Percentiles rank a stretch among this genome's conserved stretches.
Conservation (phyloP, 2,329 filamentous ascomycete genomes). For the Lecanicillium sp. region DNA sequence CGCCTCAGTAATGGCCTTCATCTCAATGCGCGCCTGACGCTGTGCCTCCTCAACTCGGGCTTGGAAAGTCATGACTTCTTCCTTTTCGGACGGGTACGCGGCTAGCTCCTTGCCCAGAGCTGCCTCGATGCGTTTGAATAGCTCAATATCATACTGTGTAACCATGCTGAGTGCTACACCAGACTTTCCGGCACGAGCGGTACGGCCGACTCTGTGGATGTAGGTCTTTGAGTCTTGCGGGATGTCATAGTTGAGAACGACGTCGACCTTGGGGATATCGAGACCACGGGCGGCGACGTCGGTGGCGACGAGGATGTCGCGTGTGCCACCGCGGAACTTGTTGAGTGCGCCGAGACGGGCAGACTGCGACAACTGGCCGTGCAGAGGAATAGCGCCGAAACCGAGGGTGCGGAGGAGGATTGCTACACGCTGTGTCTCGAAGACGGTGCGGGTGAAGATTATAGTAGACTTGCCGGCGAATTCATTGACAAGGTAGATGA, state of each 20-base stretch:
- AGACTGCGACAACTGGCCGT: conserved; percentile 85
- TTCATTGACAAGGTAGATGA: conserved; percentile 80
- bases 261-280: conserved; percentile 85
- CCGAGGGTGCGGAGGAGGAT: conserved; percentile 77
- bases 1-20: conserved; percentile 69
- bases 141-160: conserved; percentile 80
- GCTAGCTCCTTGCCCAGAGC: conserved; percentile 70
- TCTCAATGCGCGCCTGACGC: conserved; percentile 66
- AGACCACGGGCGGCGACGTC: conserved; percentile 91
- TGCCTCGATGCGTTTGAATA: conserved; percentile 73
- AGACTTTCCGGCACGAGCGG: conserved; percentile 76
- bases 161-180: conserved; percentile 75
- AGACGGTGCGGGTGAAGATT: conserved; percentile 86
- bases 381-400: conserved; percentile 84
- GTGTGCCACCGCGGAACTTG: conserved; percentile 76
- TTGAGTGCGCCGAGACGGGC: conserved; percentile 78
- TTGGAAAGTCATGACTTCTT: conserved; percentile 78
- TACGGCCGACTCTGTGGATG: conserved; percentile 81
- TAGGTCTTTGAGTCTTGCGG: conserved; percentile 84
- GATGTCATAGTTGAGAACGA: conserved; percentile 80
- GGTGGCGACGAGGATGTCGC: conserved; percentile 84
- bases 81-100: conserved; percentile 63
- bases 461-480: conserved; percentile 80
- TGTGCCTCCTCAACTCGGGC: conserved; percentile 76
- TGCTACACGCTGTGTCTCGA: conserved; percentile 79